Conservation (phyloP, 1,284 basidiomycete genomes). For the Rhodotorula sp. region DNA sequence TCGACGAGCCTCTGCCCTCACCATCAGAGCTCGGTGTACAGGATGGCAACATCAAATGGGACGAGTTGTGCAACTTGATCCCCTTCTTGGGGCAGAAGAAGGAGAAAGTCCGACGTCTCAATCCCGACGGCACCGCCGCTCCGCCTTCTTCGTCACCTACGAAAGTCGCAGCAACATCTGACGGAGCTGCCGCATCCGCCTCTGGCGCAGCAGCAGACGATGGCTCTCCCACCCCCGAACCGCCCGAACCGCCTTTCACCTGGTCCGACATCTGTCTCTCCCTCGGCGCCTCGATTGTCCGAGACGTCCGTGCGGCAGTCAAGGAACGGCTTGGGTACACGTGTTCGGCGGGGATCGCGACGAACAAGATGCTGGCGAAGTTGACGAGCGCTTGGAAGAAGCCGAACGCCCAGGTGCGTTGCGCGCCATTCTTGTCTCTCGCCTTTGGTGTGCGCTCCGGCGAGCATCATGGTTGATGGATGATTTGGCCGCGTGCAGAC, state of each 20-base stretch:
- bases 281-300: constrained; percentile 85
- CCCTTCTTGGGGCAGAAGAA: constrained; percentile 58
- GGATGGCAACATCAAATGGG: constrained; percentile 64
- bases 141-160: constrained; percentile 19
- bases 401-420: constrained; percentile 70
- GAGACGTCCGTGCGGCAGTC: constrained; percentile 61
- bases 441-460: background rate
- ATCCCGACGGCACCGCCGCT: constrained; percentile 39
- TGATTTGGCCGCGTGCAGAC: constrained; percentile 56
- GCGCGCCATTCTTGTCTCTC: no score
- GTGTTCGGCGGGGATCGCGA: constrained; percentile 90
- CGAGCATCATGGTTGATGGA: constrained; percentile 28
- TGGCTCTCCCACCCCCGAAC: background rate
- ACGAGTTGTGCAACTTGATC: constrained; percentile 65
- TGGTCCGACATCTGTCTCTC: constrained; percentile 94
- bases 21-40: constrained; percentile 56
- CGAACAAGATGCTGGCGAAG: constrained; percentile 72
- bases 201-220: no score
- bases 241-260: constrained; percentile 49
- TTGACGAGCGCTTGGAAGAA: constrained; percentile 86
- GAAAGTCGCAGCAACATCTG: background rate
- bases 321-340: constrained; percentile 79
- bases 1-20: constrained; percentile 78
- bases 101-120: constrained; percentile 37
- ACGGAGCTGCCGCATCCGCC: no score